These are phyloP conservation scores for Rhizopogon sp. DNA, from an alignment of 768 basidiomycete species.

Conservation along the genomic window DNA sequence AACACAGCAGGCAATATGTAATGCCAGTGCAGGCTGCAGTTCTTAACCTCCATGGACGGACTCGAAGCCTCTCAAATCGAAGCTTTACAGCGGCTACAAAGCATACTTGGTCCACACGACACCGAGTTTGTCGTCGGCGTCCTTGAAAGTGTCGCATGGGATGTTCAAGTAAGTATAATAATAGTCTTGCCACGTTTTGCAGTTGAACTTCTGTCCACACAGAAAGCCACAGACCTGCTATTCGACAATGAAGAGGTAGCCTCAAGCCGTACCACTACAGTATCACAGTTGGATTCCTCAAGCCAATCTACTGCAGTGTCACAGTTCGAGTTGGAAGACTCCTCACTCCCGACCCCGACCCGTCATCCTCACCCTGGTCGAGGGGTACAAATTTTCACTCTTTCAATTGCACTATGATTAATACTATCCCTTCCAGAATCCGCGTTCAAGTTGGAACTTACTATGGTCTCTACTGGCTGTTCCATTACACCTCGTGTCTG, in stretches of 20 bases:
- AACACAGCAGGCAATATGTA: too few species aligned
- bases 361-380: conserved; percentile 8
- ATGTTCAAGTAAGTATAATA: conserved; percentile 52
- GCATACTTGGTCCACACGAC: conserved; percentile 33
- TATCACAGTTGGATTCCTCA: conserved; percentile 22
- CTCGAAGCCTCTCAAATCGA: conserved; percentile 7
- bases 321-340: conserved; percentile 48
- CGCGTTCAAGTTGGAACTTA: conserved; percentile 27
- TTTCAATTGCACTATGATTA: conserved; percentile 10
- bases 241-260: not conserved
- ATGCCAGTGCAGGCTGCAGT: too few species aligned
- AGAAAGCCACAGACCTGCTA: conserved; percentile 7
- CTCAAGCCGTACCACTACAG: conserved; percentile 6
- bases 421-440: conserved; percentile 7
- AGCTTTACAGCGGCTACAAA: conserved; percentile 12
- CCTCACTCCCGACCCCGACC: conserved; percentile 29
- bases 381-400: conserved; percentile 9
- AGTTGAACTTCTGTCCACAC: not conserved
- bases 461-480: conserved; percentile 48
- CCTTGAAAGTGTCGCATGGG: conserved; percentile 61
- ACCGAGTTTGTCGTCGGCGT: conserved; percentile 57
- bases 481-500: conserved; percentile 56
- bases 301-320: conserved; percentile 21
- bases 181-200: too few species aligned
- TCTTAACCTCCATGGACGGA: conserved; percentile 8